Percentiles rank a stretch among this genome's conserved stretches.
Conservation (phyloP, 352 stramenopile genomes). For the Globisporangium cederbergense region DNA sequence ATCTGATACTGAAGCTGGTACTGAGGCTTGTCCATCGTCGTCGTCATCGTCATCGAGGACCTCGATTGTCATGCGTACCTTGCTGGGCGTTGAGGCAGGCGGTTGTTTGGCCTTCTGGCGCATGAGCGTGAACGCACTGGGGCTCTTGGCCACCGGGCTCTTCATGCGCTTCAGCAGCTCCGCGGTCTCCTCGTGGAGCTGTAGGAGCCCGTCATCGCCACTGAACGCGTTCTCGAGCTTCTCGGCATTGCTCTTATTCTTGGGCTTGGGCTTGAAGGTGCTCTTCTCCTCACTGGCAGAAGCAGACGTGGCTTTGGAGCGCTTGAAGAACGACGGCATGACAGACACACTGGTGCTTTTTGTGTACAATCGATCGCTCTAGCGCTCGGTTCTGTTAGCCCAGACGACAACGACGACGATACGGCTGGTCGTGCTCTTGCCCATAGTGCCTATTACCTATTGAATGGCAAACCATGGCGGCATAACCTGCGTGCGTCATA, state of each 20-base stretch:
- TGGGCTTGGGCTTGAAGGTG: not conserved
- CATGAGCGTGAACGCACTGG: slow-evolving; percentile 14
- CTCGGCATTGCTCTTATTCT: not conserved
- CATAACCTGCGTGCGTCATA: no score
- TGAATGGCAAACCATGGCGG: no score
- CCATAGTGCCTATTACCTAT: no score
- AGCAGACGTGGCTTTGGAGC: not conserved
- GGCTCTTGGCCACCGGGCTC: slow-evolving; percentile 27
- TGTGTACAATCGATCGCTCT: no score
- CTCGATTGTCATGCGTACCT: slow-evolving; percentile 64
- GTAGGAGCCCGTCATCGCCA: slow-evolving; percentile 46
- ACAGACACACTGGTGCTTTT: no score
- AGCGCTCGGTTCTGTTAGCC: no score
- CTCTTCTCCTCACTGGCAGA: not conserved
- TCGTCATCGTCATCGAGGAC: slow-evolving; percentile 53
- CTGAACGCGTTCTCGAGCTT: slow-evolving; percentile 25
- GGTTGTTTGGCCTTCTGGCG: slow-evolving; percentile 9
- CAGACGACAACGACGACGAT: no score
- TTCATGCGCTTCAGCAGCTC: slow-evolving; percentile 60
- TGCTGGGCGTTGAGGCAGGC: slow-evolving; percentile 11
- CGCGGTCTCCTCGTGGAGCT: slow-evolving; percentile 56
- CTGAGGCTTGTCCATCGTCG: slow-evolving; percentile 15
- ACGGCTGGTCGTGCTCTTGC: no score
- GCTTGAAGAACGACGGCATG: slow-evolving; percentile 22
- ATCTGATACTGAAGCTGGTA: not conserved